Evolutionary conservation across 148 eudicot genomes (phyloP), one percentile per base, ranked within the genome.

Genomic region (Camellia sinensis): DNA sequence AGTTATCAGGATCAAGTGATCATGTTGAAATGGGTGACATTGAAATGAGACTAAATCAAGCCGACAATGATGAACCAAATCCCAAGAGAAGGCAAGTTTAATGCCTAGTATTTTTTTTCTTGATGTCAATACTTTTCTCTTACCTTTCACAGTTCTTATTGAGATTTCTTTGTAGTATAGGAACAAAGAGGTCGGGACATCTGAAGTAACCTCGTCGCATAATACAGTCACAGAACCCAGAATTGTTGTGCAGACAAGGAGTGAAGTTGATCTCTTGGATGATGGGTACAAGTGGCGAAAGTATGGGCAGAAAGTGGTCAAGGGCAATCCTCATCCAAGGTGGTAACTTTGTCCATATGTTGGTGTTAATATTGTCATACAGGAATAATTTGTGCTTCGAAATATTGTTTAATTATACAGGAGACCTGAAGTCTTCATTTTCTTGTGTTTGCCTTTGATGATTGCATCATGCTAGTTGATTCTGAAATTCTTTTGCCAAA

Each of bases 271-370:
- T 90, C 88, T 93, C 10, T 82, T 95, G 74, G 97, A 95, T 84
- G 99, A 95, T 80, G 99, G 99, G 41, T 96, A 87, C 78, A 96
- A 94, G 80, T 96, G 99, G 99, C 87, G 98, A 50, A 95, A 95
- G 82, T 95, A 95, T 85, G 99, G 99, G 29, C 99, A 95, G 81
- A 95, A 95, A 88, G 94, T 95, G 45, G 99, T 95, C 75, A 95
- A 93, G 81, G 99, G 99, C 45, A 95, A 91, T 80, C 91, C 91
- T 66, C 83, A 95, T 83, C 99, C 99, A 77, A 93, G 99, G 99
- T 95, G 1, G 62, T 77, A 29, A 29, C 37, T 29, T 29, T 29
- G 37, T 29, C 37, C 37, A 15, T 66, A 43, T 68, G 41, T 75
- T 75, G 22, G 22, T 76, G 1, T 76, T 81, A n/a, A 29, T 56